A percentile compares a stretch with the other conserved stretches of the same genome.
Conservation (phyloP, 257 asterid genomes). For the Jaltomata sinuosa region DNA sequence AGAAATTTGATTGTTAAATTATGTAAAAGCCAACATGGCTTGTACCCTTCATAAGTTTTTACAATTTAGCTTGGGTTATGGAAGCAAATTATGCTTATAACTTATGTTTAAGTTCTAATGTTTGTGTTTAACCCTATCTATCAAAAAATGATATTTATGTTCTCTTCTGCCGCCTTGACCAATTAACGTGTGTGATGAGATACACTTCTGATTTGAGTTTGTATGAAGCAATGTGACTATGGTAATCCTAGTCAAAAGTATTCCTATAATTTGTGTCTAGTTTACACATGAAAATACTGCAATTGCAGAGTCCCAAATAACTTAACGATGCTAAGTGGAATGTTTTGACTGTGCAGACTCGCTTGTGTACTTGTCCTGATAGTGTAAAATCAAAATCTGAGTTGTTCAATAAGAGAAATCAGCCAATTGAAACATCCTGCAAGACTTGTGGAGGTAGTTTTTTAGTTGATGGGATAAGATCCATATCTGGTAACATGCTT, state of each 20-base stretch:
- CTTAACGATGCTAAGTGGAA: neutral
- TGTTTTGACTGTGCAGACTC: neutral
- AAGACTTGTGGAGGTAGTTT: neutral
- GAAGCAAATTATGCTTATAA: neutral
- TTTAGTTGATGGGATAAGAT: neutral
- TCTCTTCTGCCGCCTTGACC: neutral
- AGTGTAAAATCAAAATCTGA: neutral
- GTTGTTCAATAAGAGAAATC: neutral
- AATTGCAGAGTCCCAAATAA: neutral
- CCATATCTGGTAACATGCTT: constrained; percentile 29
- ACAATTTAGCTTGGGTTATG: neutral
- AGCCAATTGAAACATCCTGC: neutral
- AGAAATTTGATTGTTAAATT: neutral
- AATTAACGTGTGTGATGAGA: neutral
- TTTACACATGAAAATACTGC: neutral
- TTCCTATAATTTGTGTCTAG: neutral
- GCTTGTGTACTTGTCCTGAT: neutral
- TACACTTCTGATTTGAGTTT: neutral
- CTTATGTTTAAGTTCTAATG: neutral
- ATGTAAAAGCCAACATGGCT: neutral
- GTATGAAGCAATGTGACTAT: neutral
- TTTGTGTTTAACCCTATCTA: neutral
- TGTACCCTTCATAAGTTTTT: neutral
- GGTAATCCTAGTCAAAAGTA: neutral
- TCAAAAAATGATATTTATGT: neutral